Evolutionary conservation across 768 basidiomycete species (phyloP), one percentile per base, ranked within the genome.

Genomic region (Lactifluus hygrophoroides): DNA sequence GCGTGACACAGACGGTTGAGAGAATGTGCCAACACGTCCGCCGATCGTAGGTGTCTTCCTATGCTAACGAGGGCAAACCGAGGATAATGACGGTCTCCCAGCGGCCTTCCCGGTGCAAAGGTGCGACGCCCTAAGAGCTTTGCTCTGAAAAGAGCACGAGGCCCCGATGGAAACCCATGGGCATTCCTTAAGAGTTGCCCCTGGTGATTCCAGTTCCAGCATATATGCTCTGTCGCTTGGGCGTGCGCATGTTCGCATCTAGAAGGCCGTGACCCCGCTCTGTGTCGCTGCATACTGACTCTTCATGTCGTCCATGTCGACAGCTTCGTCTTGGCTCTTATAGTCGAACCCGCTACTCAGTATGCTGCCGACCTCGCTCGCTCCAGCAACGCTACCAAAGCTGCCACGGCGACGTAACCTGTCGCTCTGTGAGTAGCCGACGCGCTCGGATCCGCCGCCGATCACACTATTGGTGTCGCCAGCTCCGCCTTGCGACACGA

Each of bases 361-460:
- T 14, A 60, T 27, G 69, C 88, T 89, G 44, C 88, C 90, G 67
- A 88, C 72, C 66, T 92, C 90, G 55, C 85, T 87, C 32, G 81
- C 76, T 11, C 88, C 89, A 9, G 88, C 76, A 34, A 86, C 82
- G 30, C 84, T 87, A 17, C 86, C 80, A 68, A 90, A 88, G 45
- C 90, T 91, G 19, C 84, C 73, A 25, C 90, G 81, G 51, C 89
- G 80, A 30, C 85, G 78, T 55, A 96, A 76, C 38, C 95, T 80
- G 68, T 97, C 94, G 52, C 89, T 94, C 70, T 99, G 95, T 17
- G 90, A 88, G 74, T 83, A 96, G 2, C 87, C 85, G 69, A 96
- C 81, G 76, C 83, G 60, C 69, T 69, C 55, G 66, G 63, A 54
- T 63, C 64, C 53, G 75, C 69, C 63, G 19, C 76, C 75, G 56